Percentiles rank a stretch among this genome's conserved stretches.
phyloP scores from a whole-genome alignment of 2,329 filamentous ascomycete species.

The Leptosphaerulina australis region DNA sequence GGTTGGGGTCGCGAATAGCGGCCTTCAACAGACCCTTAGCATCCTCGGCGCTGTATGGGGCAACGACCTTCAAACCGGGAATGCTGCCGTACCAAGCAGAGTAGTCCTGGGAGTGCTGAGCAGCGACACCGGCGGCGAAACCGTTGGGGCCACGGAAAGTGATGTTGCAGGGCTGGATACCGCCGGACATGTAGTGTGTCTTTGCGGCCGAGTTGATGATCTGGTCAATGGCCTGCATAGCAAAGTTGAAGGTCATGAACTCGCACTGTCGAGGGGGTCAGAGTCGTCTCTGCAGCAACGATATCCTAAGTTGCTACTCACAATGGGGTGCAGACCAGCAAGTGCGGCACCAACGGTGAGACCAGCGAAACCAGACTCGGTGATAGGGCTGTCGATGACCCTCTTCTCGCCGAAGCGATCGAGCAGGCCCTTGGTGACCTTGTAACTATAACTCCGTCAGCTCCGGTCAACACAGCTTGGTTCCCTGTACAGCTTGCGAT shows the following conservation, averaged over 20 bases:
- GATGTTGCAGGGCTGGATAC: slow-evolving; percentile 99
- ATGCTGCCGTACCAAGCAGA: slow-evolving; percentile 99
- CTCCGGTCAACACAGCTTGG: slow-evolving; percentile 9
- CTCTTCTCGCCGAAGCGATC: slow-evolving; percentile 97
- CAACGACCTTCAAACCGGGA: slow-evolving; percentile 94
- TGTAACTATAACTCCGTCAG: slow-evolving; percentile 70
- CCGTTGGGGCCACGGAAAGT: slow-evolving; percentile 99
- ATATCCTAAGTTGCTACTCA: slow-evolving; percentile 56
- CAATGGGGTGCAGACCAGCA: slow-evolving; percentile 90
- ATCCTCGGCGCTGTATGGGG: slow-evolving; percentile 95
- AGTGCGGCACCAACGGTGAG: slow-evolving; percentile 93
- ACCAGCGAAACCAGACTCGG: slow-evolving; percentile 93
- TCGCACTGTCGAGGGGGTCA: slow-evolving; percentile 70
- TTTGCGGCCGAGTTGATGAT: slow-evolving; percentile 99
- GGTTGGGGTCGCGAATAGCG: slow-evolving; percentile 97
- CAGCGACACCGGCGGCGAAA: slow-evolving; percentile 92
- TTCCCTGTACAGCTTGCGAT: slow-evolving; percentile 9
- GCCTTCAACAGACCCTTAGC: slow-evolving; percentile 98
- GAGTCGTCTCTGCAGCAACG: slow-evolving; percentile 1
- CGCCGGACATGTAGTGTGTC: slow-evolving; percentile 99
- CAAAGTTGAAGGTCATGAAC: slow-evolving; percentile 99
- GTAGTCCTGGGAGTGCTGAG: slow-evolving; percentile 99
- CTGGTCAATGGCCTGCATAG: slow-evolving; percentile 99
- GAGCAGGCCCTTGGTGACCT: slow-evolving; percentile 96
- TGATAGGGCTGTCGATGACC: slow-evolving; percentile 98